phyloP scores from a whole-genome alignment of 2,329 filamentous ascomycete genomes.

The Davidsoniella eucalypti region DNA sequence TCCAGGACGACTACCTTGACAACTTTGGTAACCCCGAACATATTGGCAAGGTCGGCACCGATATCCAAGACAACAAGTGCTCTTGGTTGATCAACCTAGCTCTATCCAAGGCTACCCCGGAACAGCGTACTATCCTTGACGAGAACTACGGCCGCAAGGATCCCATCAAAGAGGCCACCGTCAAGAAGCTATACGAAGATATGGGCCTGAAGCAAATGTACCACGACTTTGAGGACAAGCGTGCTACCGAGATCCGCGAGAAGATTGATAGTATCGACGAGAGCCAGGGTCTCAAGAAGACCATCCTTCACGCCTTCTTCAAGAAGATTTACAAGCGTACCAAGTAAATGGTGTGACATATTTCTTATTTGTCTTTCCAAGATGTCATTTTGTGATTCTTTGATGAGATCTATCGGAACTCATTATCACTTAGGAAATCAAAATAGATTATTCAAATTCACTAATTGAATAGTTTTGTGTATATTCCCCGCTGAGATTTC shows the following conservation, averaged over 20 bases:
- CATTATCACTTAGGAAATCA: too few relatives aligned
- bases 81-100: conserved; percentile 97
- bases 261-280: conserved; percentile 73
- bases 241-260: conserved; percentile 57
- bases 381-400: too few relatives aligned
- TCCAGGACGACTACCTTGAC: conserved; percentile 98
- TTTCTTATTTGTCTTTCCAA: too few relatives aligned
- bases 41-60: conserved; percentile 96
- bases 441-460: too few relatives aligned
- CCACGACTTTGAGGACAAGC: conserved; percentile 76
- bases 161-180: conserved; percentile 58
- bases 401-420: too few relatives aligned
- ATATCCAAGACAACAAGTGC: conserved; percentile 99
- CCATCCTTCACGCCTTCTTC: conserved; percentile 77
- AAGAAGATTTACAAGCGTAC: conserved; percentile 96
- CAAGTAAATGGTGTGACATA: conserved; percentile 43
- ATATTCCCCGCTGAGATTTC: too few relatives aligned
- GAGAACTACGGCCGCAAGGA: conserved; percentile 92
- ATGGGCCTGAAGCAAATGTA: conserved; percentile 71
- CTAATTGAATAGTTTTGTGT: too few relatives aligned
- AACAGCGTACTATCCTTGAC: conserved; percentile 77
- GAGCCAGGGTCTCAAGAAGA: conserved; percentile 74
- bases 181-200: conserved; percentile 83
- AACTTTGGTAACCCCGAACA: conserved; percentile 85
- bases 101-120: conserved; percentile 58